Percentiles rank a stretch among this genome's conserved stretches.
Evolutionary conservation across 495 filamentous ascomycete genomes (phyloP).

Genomic region (Penicillium herquei): DNA sequence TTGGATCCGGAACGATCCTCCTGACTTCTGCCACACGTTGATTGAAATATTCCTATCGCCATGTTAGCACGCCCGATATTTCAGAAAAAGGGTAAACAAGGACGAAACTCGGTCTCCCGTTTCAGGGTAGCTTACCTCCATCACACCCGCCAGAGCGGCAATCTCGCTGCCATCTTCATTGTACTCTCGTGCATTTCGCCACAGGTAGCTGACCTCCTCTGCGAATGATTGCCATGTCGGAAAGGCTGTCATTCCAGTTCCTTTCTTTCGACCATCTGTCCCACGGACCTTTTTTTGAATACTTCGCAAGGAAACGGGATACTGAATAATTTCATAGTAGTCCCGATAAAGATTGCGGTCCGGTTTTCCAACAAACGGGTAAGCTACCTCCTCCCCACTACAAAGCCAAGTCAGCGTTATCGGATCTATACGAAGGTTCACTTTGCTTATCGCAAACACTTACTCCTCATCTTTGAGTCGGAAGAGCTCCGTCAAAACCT

Average conservation of each 20-base stretch:
- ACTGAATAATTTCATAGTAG: conserved; percentile 73
- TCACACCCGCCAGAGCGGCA: conserved; percentile 63
- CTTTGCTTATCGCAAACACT: conserved; percentile 13
- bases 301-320: conserved; percentile 68
- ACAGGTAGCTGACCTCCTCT: conserved; percentile 71
- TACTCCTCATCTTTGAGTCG: conserved; percentile 60
- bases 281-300: conserved; percentile 72
- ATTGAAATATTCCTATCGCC: conserved; percentile 59
- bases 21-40: conserved; percentile 68
- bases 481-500: conserved; percentile 67
- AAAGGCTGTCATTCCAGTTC: conserved; percentile 66
- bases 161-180: conserved; percentile 88
- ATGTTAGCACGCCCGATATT: conserved; percentile 19
- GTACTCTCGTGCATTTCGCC: conserved; percentile 82
- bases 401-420: conserved; percentile 8
- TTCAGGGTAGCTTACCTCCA: conserved; percentile 58
- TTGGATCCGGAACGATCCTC: conserved; percentile 57
- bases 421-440: not conserved
- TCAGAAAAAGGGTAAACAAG: not conserved
- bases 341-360: conserved; percentile 45
- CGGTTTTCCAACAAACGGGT: conserved; percentile 34
- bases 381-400: conserved; percentile 30
- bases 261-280: conserved; percentile 59
- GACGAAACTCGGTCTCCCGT: not conserved
- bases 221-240: conserved; percentile 79